Evolutionary conservation across 2,329 filamentous ascomycete species (phyloP), one percentile per base, ranked within the genome.

Genomic region (Xylariaceae sp.): DNA sequence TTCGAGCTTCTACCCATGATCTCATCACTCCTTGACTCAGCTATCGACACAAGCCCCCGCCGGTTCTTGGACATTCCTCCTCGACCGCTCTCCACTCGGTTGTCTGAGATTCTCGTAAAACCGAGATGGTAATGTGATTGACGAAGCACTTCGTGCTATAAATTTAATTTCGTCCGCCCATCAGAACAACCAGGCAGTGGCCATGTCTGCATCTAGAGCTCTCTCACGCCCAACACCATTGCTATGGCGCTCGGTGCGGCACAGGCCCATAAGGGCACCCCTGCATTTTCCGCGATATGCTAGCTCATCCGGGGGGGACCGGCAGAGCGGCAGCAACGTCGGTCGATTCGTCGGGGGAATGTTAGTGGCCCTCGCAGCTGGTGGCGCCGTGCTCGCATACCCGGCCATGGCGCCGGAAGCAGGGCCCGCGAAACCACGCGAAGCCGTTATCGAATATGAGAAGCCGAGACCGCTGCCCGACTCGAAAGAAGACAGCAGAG

Each of bases 401-500:
- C 61, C 67, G 5, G 29, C 49, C 29, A 8, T 57, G 6, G 61
- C 19, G 19, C 19, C 47, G 6, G 58, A 62, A 34, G 60, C 60
- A 37, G 50, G 62, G 2, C 51, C 61, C 2, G 67, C 60, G 1
- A 67, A 65, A 54, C 63, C 61, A 12, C 60, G 44, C 2, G 62
- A 76, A 64, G 80, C 80, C 0, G 78, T 85, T 51, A 66, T 90
- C 41, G 75, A 82, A 55, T 88, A 90, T 60, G 89, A 95, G 71
- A 80, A 85, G 68, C 72, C 82, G 29, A 77, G 84, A 53, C 76
- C 74, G 59, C 76, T 78, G 58, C 75, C 78, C 29, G 70, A 73
- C 1, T 85, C 83, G 5, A 83, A 83, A 61, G 88, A 91, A 69
- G 86, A 90, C 60, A 85, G 86, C 59, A 74, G 88, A 54, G 87